Evolutionary conservation across 306 rosid species (phyloP).

Genomic region (Cercis canadensis): DNA sequence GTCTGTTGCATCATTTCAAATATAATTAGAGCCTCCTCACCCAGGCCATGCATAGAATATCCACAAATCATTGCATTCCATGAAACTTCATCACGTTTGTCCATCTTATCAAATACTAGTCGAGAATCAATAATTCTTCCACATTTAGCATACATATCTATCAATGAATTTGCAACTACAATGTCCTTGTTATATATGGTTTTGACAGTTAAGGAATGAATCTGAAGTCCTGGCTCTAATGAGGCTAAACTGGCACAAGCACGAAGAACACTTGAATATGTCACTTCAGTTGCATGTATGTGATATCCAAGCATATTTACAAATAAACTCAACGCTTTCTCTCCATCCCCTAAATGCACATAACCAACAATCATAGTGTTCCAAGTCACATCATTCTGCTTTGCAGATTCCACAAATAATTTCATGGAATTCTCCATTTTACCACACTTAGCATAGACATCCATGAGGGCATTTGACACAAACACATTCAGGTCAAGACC

Average conservation of each 20-base stretch:
- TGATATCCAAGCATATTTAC: constrained; percentile 31
- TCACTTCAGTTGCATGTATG: constrained; percentile 43
- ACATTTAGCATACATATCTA: constrained; percentile 48
- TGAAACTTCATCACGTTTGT: constrained; percentile 39
- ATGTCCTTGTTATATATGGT: constrained; percentile 37
- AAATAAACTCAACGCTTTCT: constrained; percentile 44
- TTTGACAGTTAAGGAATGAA: constrained; percentile 41
- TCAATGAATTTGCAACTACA: constrained; percentile 45
- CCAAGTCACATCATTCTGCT: constrained; percentile 42
- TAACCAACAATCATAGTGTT: constrained; percentile 46
- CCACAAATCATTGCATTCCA: constrained; percentile 49
- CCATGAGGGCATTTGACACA: constrained; percentile 49
- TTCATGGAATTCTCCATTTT: constrained; percentile 37
- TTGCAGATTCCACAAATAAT: constrained; percentile 27
- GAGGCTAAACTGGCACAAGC: constrained; percentile 40
- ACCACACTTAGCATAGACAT: constrained; percentile 47
- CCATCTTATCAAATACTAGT: constrained; percentile 40
- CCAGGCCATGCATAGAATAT: constrained; percentile 42
- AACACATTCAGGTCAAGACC: constrained; percentile 44
- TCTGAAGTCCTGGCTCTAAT: constrained; percentile 43
- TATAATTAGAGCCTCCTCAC: constrained; percentile 43
- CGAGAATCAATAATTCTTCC: constrained; percentile 43
- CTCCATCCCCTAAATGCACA: constrained; percentile 43
- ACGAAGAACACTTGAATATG: constrained; percentile 45
- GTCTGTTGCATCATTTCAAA: constrained; percentile 42